Evolutionary conservation across 768 basidiomycete species (phyloP), one percentile per base, ranked within the genome.

Genomic region (Mycena epipterygia): DNA sequence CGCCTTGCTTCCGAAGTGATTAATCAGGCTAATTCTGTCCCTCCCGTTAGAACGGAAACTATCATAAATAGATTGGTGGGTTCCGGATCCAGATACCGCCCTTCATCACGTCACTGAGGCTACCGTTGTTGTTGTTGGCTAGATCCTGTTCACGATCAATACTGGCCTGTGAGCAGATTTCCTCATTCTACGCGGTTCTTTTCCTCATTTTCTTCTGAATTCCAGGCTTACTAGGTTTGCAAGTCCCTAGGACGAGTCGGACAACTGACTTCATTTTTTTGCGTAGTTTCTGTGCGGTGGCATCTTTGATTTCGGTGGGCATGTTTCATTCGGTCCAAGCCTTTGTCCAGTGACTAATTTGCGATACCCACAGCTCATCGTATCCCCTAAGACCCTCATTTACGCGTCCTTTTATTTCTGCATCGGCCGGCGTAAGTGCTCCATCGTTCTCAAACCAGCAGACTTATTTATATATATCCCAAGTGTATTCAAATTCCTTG

Each of bases 61-160:
- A 82, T 89, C 76, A 86, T 90, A 68, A 88, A 81, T 65, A 84
- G 80, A 63, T 69, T 90, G 66, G 86, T 84, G 60, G 58, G 84
- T 74, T 29, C 9, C 5, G 8, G 5, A 4, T 7, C 1, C 44
- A 14, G 42, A 16, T 27, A 25, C 13, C 48, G 25, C 9, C n/a
- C n/a, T n/a, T n/a, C n/a, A n/a, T n/a, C n/a, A n/a, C n/a, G n/a
- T n/a, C n/a, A n/a, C 68, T 79, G n/a, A 74, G 79, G 27, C 1
- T 21, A 52, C 2, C 19, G 30, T 21, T 7, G 55, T 51, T n/a
- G n/a, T n/a, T n/a, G n/a, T 64, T 27, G 19, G 14, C 55, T 59
- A 88, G 86, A 89, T 89, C 48, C 25, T 89, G n/a, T 90, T 88
- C 75, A 84, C 85, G 44, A 82, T 90, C 62, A 89, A 88, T 68